Evolutionary conservation across 2,329 filamentous ascomycete species (phyloP).

Genomic region (Cyphellophora attinorum): DNA sequence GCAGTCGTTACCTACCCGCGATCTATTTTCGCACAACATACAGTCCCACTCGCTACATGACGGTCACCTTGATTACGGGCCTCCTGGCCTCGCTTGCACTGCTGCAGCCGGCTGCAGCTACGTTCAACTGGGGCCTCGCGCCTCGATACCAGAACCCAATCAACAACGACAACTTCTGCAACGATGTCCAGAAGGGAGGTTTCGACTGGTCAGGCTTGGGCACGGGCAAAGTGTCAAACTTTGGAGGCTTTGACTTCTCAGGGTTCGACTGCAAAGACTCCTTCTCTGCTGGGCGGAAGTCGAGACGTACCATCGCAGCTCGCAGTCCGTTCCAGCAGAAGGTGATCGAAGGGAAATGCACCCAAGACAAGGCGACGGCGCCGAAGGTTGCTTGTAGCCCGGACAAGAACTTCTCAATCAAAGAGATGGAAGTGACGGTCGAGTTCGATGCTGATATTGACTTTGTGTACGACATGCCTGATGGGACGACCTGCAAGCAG

Average conservation of each 20-base stretch:
- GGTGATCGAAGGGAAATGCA: constrained; percentile 49
- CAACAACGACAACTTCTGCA: constrained; percentile 71
- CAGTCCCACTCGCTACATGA: too few species aligned
- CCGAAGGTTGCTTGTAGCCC: constrained; percentile 52
- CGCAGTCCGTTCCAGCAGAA: constrained; percentile 36
- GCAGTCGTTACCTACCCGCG: too few species aligned
- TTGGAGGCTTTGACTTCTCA: constrained; percentile 63
- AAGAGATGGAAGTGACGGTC: constrained; percentile 60
- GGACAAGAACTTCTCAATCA: constrained; percentile 61
- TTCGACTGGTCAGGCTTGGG: constrained; percentile 62
- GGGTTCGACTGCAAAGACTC: constrained; percentile 61
- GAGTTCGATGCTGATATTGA: constrained; percentile 71
- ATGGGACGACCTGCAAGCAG: constrained; percentile 74
- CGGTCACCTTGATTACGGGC: constrained; percentile 15
- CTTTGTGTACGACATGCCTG: constrained; percentile 79
- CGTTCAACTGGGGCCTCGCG: constrained; percentile 38
- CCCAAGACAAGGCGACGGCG: constrained; percentile 29
- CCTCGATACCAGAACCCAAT: constrained; percentile 55
- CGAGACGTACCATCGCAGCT: constrained; percentile 39
- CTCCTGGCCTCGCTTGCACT: constrained; percentile 38
- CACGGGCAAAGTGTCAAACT: constrained; percentile 52
- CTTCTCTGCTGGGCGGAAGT: constrained; percentile 42
- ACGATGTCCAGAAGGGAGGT: constrained; percentile 55
- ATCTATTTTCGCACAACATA: too few species aligned
- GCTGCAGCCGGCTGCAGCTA: constrained; percentile 37